Evolutionary conservation across 768 basidiomycete genomes (phyloP).

Genomic region (Tubosaeta sp.): DNA sequence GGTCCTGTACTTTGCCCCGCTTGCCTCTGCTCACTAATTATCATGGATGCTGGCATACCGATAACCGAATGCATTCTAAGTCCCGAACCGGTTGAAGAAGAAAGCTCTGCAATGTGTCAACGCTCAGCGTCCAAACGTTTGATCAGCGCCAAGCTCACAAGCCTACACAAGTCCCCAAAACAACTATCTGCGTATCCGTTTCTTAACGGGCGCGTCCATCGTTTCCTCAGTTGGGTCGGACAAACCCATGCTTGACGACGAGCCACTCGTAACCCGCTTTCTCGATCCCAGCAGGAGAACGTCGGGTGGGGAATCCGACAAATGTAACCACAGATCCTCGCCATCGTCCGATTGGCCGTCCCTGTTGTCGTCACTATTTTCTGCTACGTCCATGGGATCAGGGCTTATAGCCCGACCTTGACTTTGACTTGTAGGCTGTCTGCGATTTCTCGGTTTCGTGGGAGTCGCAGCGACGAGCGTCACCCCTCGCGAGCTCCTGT

Average conservation of each 20-base stretch:
- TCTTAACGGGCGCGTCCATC: constrained; percentile 23
- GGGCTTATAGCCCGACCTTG: constrained; percentile 5
- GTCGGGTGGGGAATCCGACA: constrained; percentile 39
- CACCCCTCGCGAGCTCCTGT: constrained; percentile 11
- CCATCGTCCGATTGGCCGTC: constrained; percentile 20
- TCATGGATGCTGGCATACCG: too few relatives aligned
- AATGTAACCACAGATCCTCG: constrained; percentile 37
- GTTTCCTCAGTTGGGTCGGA: constrained; percentile 15
- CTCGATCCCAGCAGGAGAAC: constrained; percentile 30
- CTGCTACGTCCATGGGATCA: not conserved
- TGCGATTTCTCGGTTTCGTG: constrained; percentile 31
- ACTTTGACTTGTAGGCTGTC: constrained; percentile 6
- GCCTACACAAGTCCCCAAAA: not conserved
- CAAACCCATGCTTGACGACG: constrained; percentile 22
- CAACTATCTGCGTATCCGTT: constrained; percentile 19
- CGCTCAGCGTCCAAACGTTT: not conserved
- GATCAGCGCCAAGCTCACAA: not conserved
- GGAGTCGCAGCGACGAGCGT: constrained; percentile 57
- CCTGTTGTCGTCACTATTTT: not conserved
- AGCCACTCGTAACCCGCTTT: constrained; percentile 25
- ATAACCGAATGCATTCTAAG: too few relatives aligned
- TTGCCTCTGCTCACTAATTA: too few relatives aligned
- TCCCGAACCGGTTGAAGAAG: too few relatives aligned
- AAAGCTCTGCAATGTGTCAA: not conserved
- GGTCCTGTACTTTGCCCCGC: too few relatives aligned